Evolutionary conservation across 1,139 yeast genomes (phyloP).

Genomic region (Candida sanyaensis): DNA sequence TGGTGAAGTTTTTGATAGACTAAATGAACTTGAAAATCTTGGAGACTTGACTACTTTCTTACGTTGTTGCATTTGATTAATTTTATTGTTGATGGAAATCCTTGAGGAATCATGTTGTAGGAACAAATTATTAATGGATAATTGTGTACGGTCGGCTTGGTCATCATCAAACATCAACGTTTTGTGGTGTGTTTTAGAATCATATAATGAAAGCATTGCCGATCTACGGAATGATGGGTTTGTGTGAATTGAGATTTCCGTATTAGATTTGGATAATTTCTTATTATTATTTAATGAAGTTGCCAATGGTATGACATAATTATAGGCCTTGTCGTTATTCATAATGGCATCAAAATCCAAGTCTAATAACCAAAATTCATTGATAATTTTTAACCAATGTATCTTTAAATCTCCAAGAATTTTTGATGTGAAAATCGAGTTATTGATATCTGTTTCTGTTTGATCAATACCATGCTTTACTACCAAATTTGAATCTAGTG

Average conservation of each 20-base stretch:
- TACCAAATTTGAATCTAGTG: constrained; percentile 33
- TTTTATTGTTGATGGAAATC: constrained; percentile 33
- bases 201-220: constrained; percentile 56
- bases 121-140: constrained; percentile 40
- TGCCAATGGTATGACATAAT: constrained; percentile 30
- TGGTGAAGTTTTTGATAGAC: constrained; percentile 3
- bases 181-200: constrained; percentile 37
- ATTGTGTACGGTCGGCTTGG: constrained; percentile 39
- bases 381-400: constrained; percentile 40
- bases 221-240: constrained; percentile 57
- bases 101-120: constrained; percentile 46
- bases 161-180: constrained; percentile 37
- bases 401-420: constrained; percentile 44
- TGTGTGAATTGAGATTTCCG: constrained; percentile 44
- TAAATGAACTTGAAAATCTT: constrained; percentile 7
- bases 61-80: constrained; percentile 23
- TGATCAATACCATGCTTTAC: not conserved
- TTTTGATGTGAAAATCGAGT: constrained; percentile 38
- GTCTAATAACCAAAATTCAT: constrained; percentile 35
- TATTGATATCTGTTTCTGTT: constrained; percentile 8
- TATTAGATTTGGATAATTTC: constrained; percentile 32
- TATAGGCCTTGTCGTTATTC: constrained; percentile 19
- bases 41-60: constrained; percentile 14
- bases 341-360: constrained; percentile 25
- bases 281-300: constrained; percentile 21